Evolutionary conservation across 768 basidiomycete species (phyloP).

Genomic region (Boletales sp.): DNA sequence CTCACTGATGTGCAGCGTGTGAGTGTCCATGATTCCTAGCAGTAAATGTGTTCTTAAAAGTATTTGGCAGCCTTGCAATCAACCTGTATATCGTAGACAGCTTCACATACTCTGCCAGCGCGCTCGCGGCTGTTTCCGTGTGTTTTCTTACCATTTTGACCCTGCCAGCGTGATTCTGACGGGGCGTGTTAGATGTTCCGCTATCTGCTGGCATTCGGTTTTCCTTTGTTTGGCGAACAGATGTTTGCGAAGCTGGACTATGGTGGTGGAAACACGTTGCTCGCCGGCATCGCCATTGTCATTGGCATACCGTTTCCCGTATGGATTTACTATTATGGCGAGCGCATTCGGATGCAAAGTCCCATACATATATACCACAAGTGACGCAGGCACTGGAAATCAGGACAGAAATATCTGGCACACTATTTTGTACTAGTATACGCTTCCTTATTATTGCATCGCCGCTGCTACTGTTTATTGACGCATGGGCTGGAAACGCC

Average conservation of each 20-base stretch:
- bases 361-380: not conserved
- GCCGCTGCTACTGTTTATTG: no score
- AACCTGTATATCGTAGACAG: constrained; percentile 69
- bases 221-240: constrained; percentile 63
- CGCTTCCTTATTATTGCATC: no score
- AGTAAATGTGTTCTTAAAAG: no score
- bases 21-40: constrained; percentile 19
- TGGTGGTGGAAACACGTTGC: constrained; percentile 66
- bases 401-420: no score
- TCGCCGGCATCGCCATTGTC: constrained; percentile 58
- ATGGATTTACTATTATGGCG: constrained; percentile 68
- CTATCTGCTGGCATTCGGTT: constrained; percentile 58
- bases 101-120: constrained; percentile 66
- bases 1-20: constrained; percentile 61
- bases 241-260: constrained; percentile 61
- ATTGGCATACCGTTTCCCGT: constrained; percentile 73
- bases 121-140: constrained; percentile 59
- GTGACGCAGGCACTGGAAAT: no score
- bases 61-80: constrained; percentile 53
- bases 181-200: constrained; percentile 45
- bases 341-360: constrained; percentile 46
- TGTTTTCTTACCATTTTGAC: constrained; percentile 12
- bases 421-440: no score
- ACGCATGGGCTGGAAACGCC: no score
- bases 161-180: not conserved